Conservation (phyloP, 1,139 yeast genomes). For the Taphrina pruni region DNA sequence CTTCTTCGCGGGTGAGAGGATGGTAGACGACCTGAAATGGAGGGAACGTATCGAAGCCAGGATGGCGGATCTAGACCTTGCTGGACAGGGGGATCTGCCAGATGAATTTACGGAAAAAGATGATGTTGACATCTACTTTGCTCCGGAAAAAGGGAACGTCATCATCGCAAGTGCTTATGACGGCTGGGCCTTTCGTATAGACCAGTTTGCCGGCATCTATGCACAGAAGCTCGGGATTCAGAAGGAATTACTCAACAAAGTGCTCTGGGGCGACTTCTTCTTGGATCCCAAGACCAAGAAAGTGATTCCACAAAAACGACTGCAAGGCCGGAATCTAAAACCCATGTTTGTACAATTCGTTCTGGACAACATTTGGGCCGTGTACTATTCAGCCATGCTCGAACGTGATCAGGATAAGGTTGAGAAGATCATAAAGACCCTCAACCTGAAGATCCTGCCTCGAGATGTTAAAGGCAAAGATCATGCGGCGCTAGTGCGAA, state of each 20-base stretch:
- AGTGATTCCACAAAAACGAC: conserved; percentile 65
- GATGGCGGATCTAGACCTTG: conserved; percentile 2
- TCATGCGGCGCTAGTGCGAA: conserved; percentile 63
- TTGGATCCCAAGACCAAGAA: conserved; percentile 89
- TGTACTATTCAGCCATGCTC: conserved; percentile 72
- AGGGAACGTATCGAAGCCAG: conserved; percentile 58
- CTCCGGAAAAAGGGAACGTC: conserved; percentile 89
- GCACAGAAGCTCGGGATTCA: conserved; percentile 86
- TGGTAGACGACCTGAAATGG: conserved; percentile 81
- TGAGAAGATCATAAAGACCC: conserved; percentile 72
- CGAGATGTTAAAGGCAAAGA: conserved; percentile 85
- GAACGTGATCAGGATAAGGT: conserved; percentile 73
- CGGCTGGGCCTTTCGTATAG: conserved; percentile 96
- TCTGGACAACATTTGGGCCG: conserved; percentile 89
- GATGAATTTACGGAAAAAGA: conserved; percentile 74
- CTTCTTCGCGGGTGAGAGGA: conserved; percentile 89
- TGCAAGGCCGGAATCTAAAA: conserved; percentile 60
- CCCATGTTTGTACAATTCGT: conserved; percentile 88
- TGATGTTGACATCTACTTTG: conserved; percentile 84
- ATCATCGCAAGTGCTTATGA: conserved; percentile 93
- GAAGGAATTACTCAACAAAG: conserved; percentile 75
- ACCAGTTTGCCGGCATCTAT: conserved; percentile 85
- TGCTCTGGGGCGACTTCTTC: conserved; percentile 95
- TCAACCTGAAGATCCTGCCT: conserved; percentile 71
- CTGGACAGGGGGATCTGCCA: conserved; percentile 52